Percentiles rank a stretch among this genome's conserved stretches.
Evolutionary conservation across 2,329 filamentous ascomycete genomes (phyloP).

Genomic region (Keithomyces neogunnii): DNA sequence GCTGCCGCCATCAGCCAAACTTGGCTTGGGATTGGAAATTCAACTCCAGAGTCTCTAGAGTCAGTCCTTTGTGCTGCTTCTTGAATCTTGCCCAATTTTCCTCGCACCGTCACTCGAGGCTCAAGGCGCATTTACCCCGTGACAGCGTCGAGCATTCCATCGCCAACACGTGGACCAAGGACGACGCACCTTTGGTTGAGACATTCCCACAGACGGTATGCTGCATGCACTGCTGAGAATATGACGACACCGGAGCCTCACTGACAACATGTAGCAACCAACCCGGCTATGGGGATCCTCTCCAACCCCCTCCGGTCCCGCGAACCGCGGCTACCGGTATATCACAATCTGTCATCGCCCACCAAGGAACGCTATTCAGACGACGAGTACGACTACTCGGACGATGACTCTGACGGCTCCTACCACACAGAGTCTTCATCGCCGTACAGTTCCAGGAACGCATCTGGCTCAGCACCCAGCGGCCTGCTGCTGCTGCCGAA

Average conservation of each 20-base stretch:
- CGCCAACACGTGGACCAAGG: neutral
- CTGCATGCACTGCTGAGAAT: neutral
- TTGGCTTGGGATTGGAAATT: neutral
- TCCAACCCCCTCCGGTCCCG: slow-evolving; percentile 39
- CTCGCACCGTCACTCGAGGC: neutral
- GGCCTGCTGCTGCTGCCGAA: slow-evolving; percentile 37
- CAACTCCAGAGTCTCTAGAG: too few species aligned
- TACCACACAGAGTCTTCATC: slow-evolving; percentile 27
- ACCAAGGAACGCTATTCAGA: slow-evolving; percentile 45
- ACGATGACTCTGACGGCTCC: slow-evolving; percentile 34
- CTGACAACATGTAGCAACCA: neutral
- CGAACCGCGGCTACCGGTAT: slow-evolving; percentile 41
- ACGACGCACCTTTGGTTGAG: too few species aligned
- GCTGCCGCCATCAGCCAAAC: neutral
- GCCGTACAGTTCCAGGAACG: slow-evolving; percentile 47
- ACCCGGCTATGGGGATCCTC: slow-evolving; percentile 38
- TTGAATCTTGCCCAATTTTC: neutral
- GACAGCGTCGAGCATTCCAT: neutral
- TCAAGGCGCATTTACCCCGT: neutral
- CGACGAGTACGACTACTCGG: slow-evolving; percentile 39
- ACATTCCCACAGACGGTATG: neutral
- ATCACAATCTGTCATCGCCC: slow-evolving; percentile 34
- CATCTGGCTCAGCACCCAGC: slow-evolving; percentile 34
- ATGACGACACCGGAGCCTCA: neutral
- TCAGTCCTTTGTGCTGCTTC: neutral